Evolutionary conservation across 768 basidiomycete species (phyloP), one percentile per base, ranked within the genome.

Genomic region (Dioszegia crocea): DNA sequence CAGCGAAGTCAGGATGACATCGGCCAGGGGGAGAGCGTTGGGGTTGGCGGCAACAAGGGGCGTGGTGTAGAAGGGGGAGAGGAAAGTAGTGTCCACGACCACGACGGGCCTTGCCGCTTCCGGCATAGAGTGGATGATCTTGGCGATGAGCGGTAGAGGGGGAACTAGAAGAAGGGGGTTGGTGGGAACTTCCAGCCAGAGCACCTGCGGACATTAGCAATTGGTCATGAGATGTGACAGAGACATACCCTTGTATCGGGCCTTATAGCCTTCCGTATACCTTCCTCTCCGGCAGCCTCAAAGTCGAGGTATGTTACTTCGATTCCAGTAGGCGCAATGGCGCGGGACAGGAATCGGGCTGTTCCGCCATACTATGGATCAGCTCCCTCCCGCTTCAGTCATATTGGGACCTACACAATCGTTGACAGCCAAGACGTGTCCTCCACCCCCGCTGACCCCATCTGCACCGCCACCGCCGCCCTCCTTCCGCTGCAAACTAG

Each of bases 141-240:
- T 71, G 24, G 84, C 82, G 63, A 98, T 83, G 54, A 84, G 83
- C 0, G 81, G 77, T 72, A 98, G 86, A 69, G 91, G 88, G 38
- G 93, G 85, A 36, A 97, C 79, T 17, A 88, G 85, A 10, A 98
- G 85, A 1, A 90, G 90, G 0, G 94, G 94, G 79, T 97, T 98
- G 2, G 94, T 98, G 0, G 92, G 94, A 0, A 89, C 82, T 78
- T 99, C 94, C 64, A 96, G 85, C 91, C 92, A 97, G 56, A 99
- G 83, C 10, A 96, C 80, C 89, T 94, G 61, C 33, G 29, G 39
- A 23, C 3, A 38, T 51, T 3, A 38, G 30, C 49, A 36, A 30
- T 46, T 10, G 62, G 40, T 56, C 41, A 43, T 43, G 12, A n/a
- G 23, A 17, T 11, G n/a, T n/a, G n/a, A n/a, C n/a, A n/a, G n/a